Base-by-base conservation (phyloP, 108 stramenopile species). In the Seminavis robusta region DNA sequence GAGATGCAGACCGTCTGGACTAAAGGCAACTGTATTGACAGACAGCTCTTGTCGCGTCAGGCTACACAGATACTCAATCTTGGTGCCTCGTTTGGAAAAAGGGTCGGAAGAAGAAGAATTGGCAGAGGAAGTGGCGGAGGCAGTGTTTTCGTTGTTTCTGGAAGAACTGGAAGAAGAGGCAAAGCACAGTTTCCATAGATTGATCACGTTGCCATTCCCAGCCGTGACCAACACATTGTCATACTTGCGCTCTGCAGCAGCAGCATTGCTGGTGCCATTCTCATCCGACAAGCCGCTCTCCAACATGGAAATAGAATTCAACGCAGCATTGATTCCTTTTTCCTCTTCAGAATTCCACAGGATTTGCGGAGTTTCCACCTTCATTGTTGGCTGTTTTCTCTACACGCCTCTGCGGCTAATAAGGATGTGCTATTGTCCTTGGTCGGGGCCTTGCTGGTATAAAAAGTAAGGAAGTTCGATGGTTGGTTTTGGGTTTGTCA, bases 291-390 rank as follows among this genome's bases (percentile, higher is more conserved):
- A 17, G 11, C 79, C 79, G 40, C 60, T 66, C 43, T 61, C 63
- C 15, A 71, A 42, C 42, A 80, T 26, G 13, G 53, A 80, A 66
- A 74, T 63, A 46, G 88, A 86, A 48, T 83, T 76, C 20, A 95
- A 58, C 9, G 94, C 94, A 15, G 79, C 86, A 70, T 88, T 90
- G 55, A 83, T 88, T 36, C 88, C 88, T 21, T 80, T 74, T 38
- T 94, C 90, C 21, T 73, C 82, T 25, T 90, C 84, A 37, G 63
- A 57, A 46, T 81, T 92, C 96, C 96, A 97, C 32, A 88, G 71
- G 37, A 97, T 92, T 74, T 97, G 96, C 7, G 96, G 96, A n/a
- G 94, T 95, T 76, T 95, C 94, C 8, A 95, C 82, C 47, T 85
- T 94, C 95, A 94, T 95, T 36, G 33, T 69, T n/a, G n/a, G n/a